Evolutionary conservation across 139 green algal genomes (phyloP), one percentile per base, ranked within the genome.

Genomic region (Gonium pectorale): DNA sequence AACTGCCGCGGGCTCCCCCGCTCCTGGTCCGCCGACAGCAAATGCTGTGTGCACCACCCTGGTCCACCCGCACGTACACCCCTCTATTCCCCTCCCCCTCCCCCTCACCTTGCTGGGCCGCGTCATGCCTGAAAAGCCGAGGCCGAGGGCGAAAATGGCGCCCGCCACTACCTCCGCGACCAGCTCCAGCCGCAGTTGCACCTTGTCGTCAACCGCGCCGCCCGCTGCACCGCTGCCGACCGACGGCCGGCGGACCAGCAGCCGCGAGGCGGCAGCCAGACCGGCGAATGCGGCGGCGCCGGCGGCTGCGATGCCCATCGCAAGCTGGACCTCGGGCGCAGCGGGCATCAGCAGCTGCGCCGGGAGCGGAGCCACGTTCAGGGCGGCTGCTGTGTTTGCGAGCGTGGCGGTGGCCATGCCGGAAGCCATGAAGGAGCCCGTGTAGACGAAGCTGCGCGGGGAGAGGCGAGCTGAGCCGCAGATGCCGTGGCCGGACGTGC

Each of bases 401-500:
- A 81, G 40, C 9, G 81, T 83, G 1, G 90, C 89, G 0, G 88
- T 87, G 27, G 88, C 67, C 7, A 82, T 86, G 9, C 90, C 90
- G 0, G 86, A 35, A 1, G 74, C 82, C 93, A 97, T 96, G 86
- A 96, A 96, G 8, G 80, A 81, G 9, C 79, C 54, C 0, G 63
- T 94, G 89, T 92, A 95, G 9, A 85, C 89, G 24, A 92, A 69
- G 60, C 83, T 90, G 51, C 94, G 90, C 0, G 77, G 35, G 7
- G 87, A 93, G 0, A 96, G 88, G 21, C 92, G 80, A 7, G 91
- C 87, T 67, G 89, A 89, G 74, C 93, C 93, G 68, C 88, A 94
- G 64, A 96, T 92, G 77, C 95, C 95, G 68, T 98, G 95, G 5
- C 95, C 95, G 24, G 62, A 89, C 40, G 94, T 97, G 91, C 95